Evolutionary conservation across 2,329 filamentous ascomycete species (phyloP).

Genomic region (Xenoacremonium recifei): DNA sequence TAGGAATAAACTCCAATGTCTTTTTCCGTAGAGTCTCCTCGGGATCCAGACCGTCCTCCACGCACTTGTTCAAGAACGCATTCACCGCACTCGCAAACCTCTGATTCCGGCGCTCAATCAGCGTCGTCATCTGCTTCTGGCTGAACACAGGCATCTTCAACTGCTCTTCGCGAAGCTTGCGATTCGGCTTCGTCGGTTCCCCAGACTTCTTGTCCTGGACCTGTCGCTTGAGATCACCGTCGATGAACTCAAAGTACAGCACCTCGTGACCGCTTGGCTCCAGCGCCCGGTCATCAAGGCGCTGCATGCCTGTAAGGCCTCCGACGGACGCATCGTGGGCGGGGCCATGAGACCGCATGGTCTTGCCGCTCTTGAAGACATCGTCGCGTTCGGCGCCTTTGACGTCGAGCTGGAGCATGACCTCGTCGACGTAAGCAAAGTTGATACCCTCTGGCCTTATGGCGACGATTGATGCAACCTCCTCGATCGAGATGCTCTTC

Average conservation of each 20-base stretch:
- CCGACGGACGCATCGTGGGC: slow-evolving; percentile 57
- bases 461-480: slow-evolving; percentile 79
- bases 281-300: slow-evolving; percentile 30
- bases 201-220: slow-evolving; percentile 71
- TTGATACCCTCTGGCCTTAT: slow-evolving; percentile 76
- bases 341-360: slow-evolving; percentile 49
- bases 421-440: slow-evolving; percentile 84
- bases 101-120: slow-evolving; percentile 86
- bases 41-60: slow-evolving; percentile 63
- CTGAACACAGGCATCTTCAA: slow-evolving; percentile 90
- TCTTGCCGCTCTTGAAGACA: slow-evolving; percentile 50
- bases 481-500: slow-evolving; percentile 66
- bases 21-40: slow-evolving; percentile 61
- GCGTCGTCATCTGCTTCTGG: slow-evolving; percentile 83
- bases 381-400: slow-evolving; percentile 66
- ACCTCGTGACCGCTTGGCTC: slow-evolving; percentile 58
- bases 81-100: slow-evolving; percentile 80
- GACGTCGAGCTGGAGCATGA: slow-evolving; percentile 76
- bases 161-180: slow-evolving; percentile 72
- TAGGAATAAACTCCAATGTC: slow-evolving; percentile 61
- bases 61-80: slow-evolving; percentile 73
- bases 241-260: slow-evolving; percentile 87
- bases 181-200: slow-evolving; percentile 64
- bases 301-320: slow-evolving; percentile 50
- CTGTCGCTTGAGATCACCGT: slow-evolving; percentile 84